Percentiles rank a stretch among this genome's conserved stretches.
These are phyloP conservation scores for Tricholoma flavovirens DNA, from an alignment of 768 basidiomycete species.

Conservation along the genomic window DNA sequence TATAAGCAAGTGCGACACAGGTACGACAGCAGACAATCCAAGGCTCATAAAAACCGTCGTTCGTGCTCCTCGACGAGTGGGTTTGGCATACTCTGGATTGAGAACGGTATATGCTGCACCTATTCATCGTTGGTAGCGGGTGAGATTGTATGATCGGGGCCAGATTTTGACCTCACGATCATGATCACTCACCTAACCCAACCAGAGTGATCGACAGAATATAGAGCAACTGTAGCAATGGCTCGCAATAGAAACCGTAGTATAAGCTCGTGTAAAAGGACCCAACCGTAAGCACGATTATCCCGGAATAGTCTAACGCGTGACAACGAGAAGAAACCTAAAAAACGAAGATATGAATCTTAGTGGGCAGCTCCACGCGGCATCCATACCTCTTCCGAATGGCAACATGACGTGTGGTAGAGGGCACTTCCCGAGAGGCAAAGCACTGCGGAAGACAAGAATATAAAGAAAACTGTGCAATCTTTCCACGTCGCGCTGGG, in stretches of 20 bases:
- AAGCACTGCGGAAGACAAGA: constrained; percentile 64
- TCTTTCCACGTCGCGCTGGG: constrained; percentile 58
- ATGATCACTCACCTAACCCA: constrained; percentile 49
- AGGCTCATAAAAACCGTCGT: constrained; percentile 76
- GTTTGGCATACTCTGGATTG: constrained; percentile 70
- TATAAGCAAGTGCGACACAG: constrained; percentile 58
- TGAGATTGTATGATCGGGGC: too few species aligned
- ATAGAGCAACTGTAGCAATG: constrained; percentile 48
- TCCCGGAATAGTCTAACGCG: constrained; percentile 75
- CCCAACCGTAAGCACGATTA: constrained; percentile 71
- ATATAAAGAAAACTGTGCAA: constrained; percentile 52
- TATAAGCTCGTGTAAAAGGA: constrained; percentile 74
- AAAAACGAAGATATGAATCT: constrained; percentile 1
- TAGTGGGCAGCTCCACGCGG: constrained; percentile 6
- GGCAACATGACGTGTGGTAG: constrained; percentile 70
- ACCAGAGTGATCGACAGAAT: constrained; percentile 43
- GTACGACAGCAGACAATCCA: constrained; percentile 64
- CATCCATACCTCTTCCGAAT: constrained; percentile 57
- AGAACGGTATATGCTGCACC: constrained; percentile 73
- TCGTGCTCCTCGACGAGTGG: constrained; percentile 69
- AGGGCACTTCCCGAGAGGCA: constrained; percentile 69
- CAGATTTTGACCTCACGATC: constrained; percentile 16
- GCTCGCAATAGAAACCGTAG: constrained; percentile 73
- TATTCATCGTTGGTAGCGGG: constrained; percentile 18
- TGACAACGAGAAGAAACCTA: constrained; percentile 60